Percentiles rank a stretch among this genome's conserved stretches.
These are phyloP conservation scores for Cucurbita ficifolia DNA, from an alignment of 306 rosid genomes.

Conservation along the genomic window DNA sequence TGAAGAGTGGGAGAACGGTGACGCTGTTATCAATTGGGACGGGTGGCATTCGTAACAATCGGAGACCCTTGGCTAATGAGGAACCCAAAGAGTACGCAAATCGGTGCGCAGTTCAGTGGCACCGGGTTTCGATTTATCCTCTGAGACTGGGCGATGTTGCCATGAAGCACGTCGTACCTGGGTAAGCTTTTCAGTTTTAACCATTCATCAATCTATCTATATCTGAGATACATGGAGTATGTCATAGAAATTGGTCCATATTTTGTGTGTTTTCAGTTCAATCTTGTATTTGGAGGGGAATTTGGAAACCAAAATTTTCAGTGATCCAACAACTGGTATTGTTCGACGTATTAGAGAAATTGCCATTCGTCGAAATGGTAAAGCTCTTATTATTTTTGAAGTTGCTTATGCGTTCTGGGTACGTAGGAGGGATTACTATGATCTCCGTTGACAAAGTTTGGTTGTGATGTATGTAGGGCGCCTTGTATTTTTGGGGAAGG, in stretches of 20 bases:
- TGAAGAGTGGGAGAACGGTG: constrained; percentile 42
- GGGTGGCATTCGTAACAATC: constrained; percentile 77
- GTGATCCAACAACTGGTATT: constrained; percentile 52
- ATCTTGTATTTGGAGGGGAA: constrained; percentile 73
- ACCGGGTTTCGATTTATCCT: constrained; percentile 62
- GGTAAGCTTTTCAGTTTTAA: constrained; percentile 23
- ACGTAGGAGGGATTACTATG: neutral
- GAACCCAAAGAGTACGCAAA: constrained; percentile 64
- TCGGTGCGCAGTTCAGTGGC: constrained; percentile 73
- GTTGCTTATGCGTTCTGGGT: neutral
- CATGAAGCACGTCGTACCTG: constrained; percentile 33
- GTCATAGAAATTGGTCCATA: neutral
- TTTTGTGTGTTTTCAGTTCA: constrained; percentile 29
- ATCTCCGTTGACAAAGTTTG: neutral
- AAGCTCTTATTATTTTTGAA: neutral
- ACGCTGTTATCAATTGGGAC: constrained; percentile 65
- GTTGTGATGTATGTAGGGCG: constrained; percentile 48
- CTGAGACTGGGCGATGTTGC: constrained; percentile 35
- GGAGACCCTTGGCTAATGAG: constrained; percentile 66
- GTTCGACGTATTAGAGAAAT: constrained; percentile 72
- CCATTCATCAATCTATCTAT: neutral
- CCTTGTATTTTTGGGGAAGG: constrained; percentile 48
- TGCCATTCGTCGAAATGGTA: constrained; percentile 68
- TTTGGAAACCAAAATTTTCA: constrained; percentile 62
- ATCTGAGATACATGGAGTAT: neutral